Conservation (phyloP, 257 asterid species). For the Ehretia macrophylla region DNA sequence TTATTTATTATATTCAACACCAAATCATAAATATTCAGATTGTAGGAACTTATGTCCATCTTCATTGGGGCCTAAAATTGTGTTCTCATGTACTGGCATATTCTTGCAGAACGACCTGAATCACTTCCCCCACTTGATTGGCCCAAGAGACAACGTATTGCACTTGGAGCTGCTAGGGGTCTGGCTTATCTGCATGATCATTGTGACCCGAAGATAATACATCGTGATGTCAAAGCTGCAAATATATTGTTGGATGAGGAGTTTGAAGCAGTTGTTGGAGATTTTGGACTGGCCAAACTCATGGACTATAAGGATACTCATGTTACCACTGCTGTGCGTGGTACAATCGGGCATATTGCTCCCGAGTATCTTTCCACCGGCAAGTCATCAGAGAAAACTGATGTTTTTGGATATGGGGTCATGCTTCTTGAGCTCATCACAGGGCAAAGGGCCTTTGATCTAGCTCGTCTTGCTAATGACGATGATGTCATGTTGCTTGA, state of each 20-base stretch:
- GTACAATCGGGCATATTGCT: constrained; percentile 80
- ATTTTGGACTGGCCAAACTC: constrained; percentile 88
- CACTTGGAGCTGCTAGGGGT: constrained; percentile 88
- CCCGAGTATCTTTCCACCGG: constrained; percentile 88
- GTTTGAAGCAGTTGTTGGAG: constrained; percentile 96
- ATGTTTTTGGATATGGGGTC: constrained; percentile 88
- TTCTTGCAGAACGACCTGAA: constrained; percentile 55
- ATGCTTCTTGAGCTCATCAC: constrained; percentile 97
- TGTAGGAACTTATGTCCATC: too few relatives aligned
- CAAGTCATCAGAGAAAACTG: constrained; percentile 85
- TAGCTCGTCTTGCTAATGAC: constrained; percentile 88
- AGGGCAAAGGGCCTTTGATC: constrained; percentile 88
- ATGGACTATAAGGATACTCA: constrained; percentile 97
- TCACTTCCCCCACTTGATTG: constrained; percentile 72
- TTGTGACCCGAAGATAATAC: constrained; percentile 87
- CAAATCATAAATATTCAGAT: too few relatives aligned
- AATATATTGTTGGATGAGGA: constrained; percentile 80
- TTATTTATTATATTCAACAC: too few relatives aligned
- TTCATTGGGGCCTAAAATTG: neutral
- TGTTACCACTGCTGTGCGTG: constrained; percentile 87
- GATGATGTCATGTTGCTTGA: constrained; percentile 81
- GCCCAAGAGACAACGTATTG: constrained; percentile 64
- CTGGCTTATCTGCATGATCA: constrained; percentile 92
- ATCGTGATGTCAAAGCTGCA: constrained; percentile 91
- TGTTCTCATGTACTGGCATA: neutral